Conservation (phyloP, 2,329 filamentous ascomycete genomes). For the Phialocephala sp. region DNA sequence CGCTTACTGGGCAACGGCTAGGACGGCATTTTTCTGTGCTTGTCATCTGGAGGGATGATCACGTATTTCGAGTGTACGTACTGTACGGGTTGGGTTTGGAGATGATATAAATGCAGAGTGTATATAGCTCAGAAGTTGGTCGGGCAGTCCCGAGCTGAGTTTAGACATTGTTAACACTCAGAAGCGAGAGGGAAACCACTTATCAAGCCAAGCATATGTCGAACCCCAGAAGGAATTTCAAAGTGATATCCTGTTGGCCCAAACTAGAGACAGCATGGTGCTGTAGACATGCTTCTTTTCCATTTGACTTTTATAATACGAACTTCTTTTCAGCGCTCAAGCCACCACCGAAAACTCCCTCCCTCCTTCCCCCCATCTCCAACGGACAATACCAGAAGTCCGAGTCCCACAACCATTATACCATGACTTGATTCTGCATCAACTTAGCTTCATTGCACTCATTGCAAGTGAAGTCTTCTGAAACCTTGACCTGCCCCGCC, state of each 20-base stretch:
- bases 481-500: not conserved
- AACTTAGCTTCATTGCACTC: not conserved
- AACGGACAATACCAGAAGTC: not conserved
- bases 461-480: not conserved
- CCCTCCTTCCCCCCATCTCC: too few relatives aligned
- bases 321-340: not conserved
- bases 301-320: not conserved
- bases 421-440: too few relatives aligned
- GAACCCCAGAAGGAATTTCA: not conserved
- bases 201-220: too few relatives aligned
- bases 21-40: not conserved
- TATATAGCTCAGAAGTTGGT: not conserved
- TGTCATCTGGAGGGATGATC: not conserved
- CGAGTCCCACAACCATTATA: too few relatives aligned
- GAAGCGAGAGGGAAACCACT: not conserved
- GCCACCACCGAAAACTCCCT: not conserved
- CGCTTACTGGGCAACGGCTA: not conserved
- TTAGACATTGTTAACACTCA: not conserved
- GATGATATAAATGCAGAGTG: not conserved
- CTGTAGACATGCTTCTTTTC: not conserved
- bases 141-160: not conserved
- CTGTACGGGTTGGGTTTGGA: not conserved
- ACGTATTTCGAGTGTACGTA: not conserved
- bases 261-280: not conserved
- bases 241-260: not conserved